These are phyloP conservation scores for Irpex sp. DNA, from an alignment of 1,284 basidiomycete species.

Conservation along the genomic window DNA sequence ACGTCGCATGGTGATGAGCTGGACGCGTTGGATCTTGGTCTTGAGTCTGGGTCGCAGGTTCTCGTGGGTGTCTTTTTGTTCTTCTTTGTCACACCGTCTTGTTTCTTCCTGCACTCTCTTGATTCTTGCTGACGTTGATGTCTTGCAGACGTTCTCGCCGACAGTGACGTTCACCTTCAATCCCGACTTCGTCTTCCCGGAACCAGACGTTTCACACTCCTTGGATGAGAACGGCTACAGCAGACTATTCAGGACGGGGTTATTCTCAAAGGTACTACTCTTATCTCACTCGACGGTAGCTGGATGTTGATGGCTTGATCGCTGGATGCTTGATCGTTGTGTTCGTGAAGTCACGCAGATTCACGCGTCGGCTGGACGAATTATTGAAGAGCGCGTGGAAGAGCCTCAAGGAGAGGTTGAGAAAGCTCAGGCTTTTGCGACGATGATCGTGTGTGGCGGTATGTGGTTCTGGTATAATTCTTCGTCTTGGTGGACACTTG, in stretches of 20 bases:
- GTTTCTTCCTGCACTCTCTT: background rate
- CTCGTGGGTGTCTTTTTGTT: background rate
- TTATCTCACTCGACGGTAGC: background rate
- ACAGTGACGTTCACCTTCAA: conserved; percentile 4
- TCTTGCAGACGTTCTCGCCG: conserved; percentile 5
- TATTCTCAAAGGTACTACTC: conserved; percentile 3
- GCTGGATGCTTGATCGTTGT: background rate
- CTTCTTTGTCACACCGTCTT: background rate
- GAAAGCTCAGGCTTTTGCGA: background rate
- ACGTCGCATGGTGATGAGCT: background rate
- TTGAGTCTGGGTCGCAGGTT: background rate
- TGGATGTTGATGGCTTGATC: background rate
- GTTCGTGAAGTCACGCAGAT: conserved; percentile 7
- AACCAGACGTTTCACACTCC: background rate
- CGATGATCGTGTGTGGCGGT: background rate
- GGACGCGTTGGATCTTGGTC: background rate
- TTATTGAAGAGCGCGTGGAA: conserved; percentile 1
- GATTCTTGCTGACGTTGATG: background rate
- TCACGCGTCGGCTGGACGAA: conserved; percentile 2
- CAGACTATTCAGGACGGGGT: conserved; percentile 8
- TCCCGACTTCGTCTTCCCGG: conserved; percentile 7
- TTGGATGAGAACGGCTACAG: conserved; percentile 9
- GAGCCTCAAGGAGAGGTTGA: background rate
- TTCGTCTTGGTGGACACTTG: background rate
- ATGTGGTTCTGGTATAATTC: background rate